Evolutionary conservation across 495 filamentous ascomycete genomes (phyloP).

Genomic region (Gamarada debralockiae): DNA sequence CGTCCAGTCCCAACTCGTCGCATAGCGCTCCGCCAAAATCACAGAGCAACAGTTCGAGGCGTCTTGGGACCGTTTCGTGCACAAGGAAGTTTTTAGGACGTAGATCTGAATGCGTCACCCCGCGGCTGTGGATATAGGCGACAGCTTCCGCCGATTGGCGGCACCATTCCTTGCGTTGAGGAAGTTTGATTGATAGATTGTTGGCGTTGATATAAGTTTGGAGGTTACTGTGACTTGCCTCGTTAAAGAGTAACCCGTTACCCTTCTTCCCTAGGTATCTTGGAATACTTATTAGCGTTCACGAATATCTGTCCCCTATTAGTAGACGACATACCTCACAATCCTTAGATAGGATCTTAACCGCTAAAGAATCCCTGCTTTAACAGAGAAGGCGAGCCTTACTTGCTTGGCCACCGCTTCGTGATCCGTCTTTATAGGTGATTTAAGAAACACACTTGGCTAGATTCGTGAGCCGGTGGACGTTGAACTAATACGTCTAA

Average conservation of each 20-base stretch:
- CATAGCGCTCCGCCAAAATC: slow-evolving; percentile 29
- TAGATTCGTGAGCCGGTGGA: neutral
- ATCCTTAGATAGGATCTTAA: neutral
- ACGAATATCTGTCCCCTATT: neutral
- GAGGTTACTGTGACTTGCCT: slow-evolving; percentile 1
- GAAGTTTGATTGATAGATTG: neutral
- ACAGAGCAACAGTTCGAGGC: slow-evolving; percentile 25
- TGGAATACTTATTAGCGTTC: neutral
- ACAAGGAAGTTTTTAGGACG: slow-evolving; percentile 93
- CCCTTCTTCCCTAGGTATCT: neutral
- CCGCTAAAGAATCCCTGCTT: neutral
- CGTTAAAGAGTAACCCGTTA: neutral
- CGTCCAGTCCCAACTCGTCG: slow-evolving; percentile 23
- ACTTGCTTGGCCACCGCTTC: neutral
- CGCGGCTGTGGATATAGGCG: slow-evolving; percentile 73
- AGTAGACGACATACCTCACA: neutral
- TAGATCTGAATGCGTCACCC: slow-evolving; percentile 84
- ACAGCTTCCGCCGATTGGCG: slow-evolving; percentile 49
- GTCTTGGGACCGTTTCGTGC: slow-evolving; percentile 14
- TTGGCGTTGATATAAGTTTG: neutral
- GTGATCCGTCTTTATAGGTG: neutral
- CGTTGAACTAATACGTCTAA: neutral
- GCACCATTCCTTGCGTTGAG: slow-evolving; percentile 15
- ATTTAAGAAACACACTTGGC: neutral
- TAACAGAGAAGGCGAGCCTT: neutral